Evolutionary conservation across 2,329 filamentous ascomycete species (phyloP), one percentile per base, ranked within the genome.

Genomic region (Paecilomyces formosus): DNA sequence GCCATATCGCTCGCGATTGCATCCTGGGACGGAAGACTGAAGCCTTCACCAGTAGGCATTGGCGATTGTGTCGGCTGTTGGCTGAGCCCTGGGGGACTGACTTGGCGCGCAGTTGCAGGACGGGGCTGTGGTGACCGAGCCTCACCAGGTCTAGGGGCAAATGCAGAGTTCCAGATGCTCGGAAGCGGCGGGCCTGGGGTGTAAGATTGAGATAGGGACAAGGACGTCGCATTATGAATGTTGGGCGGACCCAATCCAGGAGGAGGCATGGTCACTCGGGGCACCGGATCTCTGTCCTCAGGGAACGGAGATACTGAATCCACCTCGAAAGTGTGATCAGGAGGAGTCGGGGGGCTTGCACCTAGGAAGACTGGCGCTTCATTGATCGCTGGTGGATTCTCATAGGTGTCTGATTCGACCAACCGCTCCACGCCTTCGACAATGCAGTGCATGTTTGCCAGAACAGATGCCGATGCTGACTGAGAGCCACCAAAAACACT

Each of bases 391-490:
- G 71, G 66, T 2, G 68, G 62, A 55, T 70, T 70, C 57, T 75
- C 73, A 54, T 73, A 74, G 5, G 72, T 73, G 58, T 75, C 73
- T 15, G 73, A 75, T 56, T 75, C 73, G 5, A 75, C 73, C 54
- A 75, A 62, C 50, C 70, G 67, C 55, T 75, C 73, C 8, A 75
- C 72, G 21, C 68, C 73, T 57, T 75, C 73, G 5, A 73, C 70
- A 31, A 75, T 74, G 22, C 72, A 68, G 55, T 74, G 64, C 70
- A 75, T 74, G 31, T 73, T 74, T 22, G 71, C 70, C 4, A 79
- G 73, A 60, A 77, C 70, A 1, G 75, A 76, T 28, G 70, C 70
- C 1, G 74, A 80, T 21, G 79, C 76, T n/a, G 80, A 77, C 57
- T 81, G 79, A 3, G 79, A 81, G 52, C 66, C 70, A 21, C 68